Evolutionary conservation across 345 rosid species (phyloP).

Genomic region (Gossypium herbaceum): DNA sequence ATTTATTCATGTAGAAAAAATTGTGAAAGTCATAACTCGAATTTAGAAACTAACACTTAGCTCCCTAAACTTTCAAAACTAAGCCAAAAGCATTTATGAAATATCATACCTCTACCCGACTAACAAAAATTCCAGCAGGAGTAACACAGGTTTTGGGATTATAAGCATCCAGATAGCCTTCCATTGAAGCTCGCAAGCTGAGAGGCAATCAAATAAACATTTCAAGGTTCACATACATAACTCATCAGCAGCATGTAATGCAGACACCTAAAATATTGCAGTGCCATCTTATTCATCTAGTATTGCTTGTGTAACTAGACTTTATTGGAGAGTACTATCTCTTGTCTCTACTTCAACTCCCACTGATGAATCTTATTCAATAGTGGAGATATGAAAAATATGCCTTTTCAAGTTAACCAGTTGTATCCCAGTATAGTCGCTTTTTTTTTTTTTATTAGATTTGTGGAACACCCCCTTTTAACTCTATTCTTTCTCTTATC

Average conservation of each 20-base stretch:
- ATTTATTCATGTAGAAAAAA: background rate
- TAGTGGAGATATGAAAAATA: background rate
- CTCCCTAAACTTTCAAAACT: background rate
- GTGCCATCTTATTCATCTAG: background rate
- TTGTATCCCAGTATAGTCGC: background rate
- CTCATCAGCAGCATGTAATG: background rate
- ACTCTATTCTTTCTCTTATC: background rate
- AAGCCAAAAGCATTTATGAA: constrained; percentile 8
- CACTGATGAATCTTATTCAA: background rate
- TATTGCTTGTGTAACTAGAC: background rate
- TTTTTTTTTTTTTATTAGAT: background rate
- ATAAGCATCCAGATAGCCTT: constrained; percentile 90
- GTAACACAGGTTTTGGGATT: constrained; percentile 58
- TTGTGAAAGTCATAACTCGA: background rate
- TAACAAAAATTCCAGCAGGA: constrained; percentile 86
- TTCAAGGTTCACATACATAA: background rate
- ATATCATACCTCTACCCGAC: constrained; percentile 65
- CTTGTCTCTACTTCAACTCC: background rate
- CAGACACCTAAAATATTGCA: background rate
- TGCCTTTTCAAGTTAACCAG: background rate
- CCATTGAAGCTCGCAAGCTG: constrained; percentile 95
- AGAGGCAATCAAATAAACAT: constrained; percentile 19
- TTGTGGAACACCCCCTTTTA: background rate
- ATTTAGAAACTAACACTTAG: constrained; percentile 4
- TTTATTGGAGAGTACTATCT: background rate